phyloP scores from a whole-genome alignment of 2,329 filamentous ascomycete species.

The Chrysosphaeria jannelii region DNA sequence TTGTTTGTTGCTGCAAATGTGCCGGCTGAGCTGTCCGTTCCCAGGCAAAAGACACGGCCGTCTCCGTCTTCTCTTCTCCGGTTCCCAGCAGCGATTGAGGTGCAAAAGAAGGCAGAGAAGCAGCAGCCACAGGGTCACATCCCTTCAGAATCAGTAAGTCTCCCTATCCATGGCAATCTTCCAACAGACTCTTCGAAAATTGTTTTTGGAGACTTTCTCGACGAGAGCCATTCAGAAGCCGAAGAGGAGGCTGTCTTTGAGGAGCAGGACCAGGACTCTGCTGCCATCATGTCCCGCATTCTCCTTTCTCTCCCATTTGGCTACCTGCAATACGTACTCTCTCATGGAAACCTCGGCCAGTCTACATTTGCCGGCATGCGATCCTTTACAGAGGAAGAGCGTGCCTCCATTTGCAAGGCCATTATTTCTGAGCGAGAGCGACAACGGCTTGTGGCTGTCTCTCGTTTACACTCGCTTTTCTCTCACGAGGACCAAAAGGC shows the following conservation, averaged over 20 bases:
- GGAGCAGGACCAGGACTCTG: neutral
- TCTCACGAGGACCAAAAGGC: conserved; percentile 1
- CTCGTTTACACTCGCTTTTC: neutral
- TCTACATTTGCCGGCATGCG: conserved; percentile 5
- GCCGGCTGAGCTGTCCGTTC: conserved; percentile 26
- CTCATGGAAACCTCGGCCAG: conserved; percentile 25
- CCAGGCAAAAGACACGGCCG: too few relatives aligned
- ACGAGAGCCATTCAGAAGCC: neutral
- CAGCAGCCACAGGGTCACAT: neutral
- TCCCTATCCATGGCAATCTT: too few relatives aligned
- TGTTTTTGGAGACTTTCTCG: conserved; percentile 34
- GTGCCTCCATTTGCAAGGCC: conserved; percentile 6
- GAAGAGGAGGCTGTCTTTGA: conserved; percentile 1
- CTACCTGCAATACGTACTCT: conserved; percentile 32
- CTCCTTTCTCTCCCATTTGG: conserved; percentile 40
- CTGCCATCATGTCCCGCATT: conserved; percentile 19
- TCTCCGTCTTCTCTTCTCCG: neutral
- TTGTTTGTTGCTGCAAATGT: conserved; percentile 30
- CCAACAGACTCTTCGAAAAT: conserved; percentile 13
- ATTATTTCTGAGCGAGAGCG: conserved; percentile 26
- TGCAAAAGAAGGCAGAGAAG: neutral
- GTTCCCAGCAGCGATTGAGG: neutral
- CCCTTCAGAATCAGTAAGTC: too few relatives aligned
- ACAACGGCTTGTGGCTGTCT: conserved; percentile 11
- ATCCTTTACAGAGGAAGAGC: neutral